Conservation (phyloP, 2,329 filamentous ascomycete species). For the Talaromyces rugulosus region DNA sequence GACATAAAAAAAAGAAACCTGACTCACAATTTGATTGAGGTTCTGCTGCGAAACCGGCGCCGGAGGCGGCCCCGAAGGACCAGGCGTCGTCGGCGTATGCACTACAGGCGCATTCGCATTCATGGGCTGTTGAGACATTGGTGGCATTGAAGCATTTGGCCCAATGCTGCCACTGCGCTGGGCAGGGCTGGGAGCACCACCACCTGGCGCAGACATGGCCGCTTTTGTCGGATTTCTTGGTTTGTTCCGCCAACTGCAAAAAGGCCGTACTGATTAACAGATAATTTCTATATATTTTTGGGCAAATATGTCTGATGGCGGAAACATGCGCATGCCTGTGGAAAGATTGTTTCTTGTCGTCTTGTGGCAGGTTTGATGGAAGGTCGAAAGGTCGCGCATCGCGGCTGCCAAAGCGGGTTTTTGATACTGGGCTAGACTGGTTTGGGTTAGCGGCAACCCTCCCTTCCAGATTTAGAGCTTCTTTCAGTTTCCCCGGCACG, state of each 20-base stretch:
- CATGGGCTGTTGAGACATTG: slow-evolving; percentile 41
- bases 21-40: slow-evolving; percentile 88
- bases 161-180: slow-evolving; percentile 47
- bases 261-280: no score
- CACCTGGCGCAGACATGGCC: slow-evolving; percentile 43
- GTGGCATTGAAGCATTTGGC: slow-evolving; percentile 38
- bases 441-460: background rate
- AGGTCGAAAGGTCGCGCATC: background rate
- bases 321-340: background rate
- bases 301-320: background rate
- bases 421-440: slow-evolving; percentile 11
- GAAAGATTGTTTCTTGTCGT: no score
- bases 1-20: slow-evolving; percentile 7
- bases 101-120: slow-evolving; percentile 45
- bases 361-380: background rate
- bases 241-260: background rate
- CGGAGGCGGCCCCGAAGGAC: slow-evolving; percentile 35
- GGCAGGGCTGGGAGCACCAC: slow-evolving; percentile 45
- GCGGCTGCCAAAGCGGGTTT: slow-evolving; percentile 9
- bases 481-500: slow-evolving; percentile 7
- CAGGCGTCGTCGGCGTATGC: slow-evolving; percentile 20
- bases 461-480: background rate
- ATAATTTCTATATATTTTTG: background rate
- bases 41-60: slow-evolving; percentile 73
- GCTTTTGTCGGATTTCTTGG: background rate